phyloP scores from a whole-genome alignment of 331 rosid genomes.

The Malus hybrid region DNA sequence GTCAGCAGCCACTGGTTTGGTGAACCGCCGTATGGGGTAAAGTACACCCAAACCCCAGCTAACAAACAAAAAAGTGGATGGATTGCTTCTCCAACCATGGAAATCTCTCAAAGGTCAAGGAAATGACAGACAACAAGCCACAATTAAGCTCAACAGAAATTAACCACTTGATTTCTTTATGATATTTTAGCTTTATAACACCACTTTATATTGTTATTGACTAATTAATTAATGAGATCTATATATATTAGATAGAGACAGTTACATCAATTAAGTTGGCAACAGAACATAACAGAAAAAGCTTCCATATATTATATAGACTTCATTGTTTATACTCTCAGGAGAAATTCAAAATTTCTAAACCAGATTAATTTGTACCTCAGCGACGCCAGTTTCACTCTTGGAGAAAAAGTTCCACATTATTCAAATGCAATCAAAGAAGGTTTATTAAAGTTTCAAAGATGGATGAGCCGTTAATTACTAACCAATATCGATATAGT shows the following conservation, averaged over 20 bases:
- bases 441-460: too few relatives aligned
- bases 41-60: slow-evolving; percentile 47
- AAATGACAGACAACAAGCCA: slow-evolving; percentile 4
- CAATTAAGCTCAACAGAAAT: neutral
- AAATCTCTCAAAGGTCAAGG: slow-evolving; percentile 16
- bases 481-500: too few relatives aligned
- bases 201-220: neutral
- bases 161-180: neutral
- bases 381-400: too few relatives aligned
- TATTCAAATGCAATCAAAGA: too few relatives aligned
- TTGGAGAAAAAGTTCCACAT: too few relatives aligned
- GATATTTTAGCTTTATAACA: too few relatives aligned
- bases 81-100: neutral
- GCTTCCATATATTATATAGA: neutral
- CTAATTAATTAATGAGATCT: neutral
- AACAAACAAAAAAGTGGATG: slow-evolving; percentile 28
- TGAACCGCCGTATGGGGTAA: slow-evolving; percentile 47
- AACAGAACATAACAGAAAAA: neutral
- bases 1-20: slow-evolving; percentile 45
- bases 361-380: too few relatives aligned
- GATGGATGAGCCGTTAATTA: too few relatives aligned
- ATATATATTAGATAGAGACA: neutral
- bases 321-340: neutral
- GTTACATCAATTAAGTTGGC: neutral
- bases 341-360: neutral